Conservation (phyloP, 352 stramenopile species). For the Phytopythium oedochilum region DNA sequence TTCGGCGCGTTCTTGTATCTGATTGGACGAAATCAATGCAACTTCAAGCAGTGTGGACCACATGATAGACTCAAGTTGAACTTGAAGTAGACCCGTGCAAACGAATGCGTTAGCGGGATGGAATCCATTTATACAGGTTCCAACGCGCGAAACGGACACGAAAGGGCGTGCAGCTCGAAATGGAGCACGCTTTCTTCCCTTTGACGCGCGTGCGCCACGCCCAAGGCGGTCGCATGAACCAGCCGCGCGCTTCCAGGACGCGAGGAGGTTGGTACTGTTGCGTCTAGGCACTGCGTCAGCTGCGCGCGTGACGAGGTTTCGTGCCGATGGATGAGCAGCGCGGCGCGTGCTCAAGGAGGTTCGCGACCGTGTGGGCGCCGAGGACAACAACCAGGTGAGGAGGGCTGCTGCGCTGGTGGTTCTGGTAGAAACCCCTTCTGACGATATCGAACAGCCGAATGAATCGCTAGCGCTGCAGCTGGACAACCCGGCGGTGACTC, state of each 20-base stretch:
- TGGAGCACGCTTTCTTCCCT: background rate
- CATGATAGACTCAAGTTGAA: conserved; percentile 1
- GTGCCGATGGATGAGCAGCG: background rate
- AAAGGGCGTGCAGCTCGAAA: background rate
- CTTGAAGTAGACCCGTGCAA: conserved; percentile 16
- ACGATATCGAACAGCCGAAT: background rate
- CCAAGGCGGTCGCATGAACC: conserved; percentile 3
- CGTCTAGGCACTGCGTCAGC: no score
- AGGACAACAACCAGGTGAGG: conserved; percentile 28
- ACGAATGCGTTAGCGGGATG: background rate
- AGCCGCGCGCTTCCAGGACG: background rate
- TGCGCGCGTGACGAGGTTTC: background rate
- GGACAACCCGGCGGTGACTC: conserved; percentile 30
- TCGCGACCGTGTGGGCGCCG: background rate
- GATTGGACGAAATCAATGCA: conserved; percentile 11
- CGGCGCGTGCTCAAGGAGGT: background rate
- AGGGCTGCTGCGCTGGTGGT: no score
- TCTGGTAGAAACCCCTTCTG: no score
- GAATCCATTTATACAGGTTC: background rate
- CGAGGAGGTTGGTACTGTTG: background rate
- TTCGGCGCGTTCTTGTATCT: background rate
- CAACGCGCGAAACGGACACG: background rate
- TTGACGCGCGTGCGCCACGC: background rate
- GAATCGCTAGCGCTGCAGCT: conserved; percentile 30
- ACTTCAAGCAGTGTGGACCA: conserved; percentile 30